These are phyloP conservation scores for Nothomitra cinnamomea DNA, from an alignment of 2,329 filamentous ascomycete species.

Conservation along the genomic window DNA sequence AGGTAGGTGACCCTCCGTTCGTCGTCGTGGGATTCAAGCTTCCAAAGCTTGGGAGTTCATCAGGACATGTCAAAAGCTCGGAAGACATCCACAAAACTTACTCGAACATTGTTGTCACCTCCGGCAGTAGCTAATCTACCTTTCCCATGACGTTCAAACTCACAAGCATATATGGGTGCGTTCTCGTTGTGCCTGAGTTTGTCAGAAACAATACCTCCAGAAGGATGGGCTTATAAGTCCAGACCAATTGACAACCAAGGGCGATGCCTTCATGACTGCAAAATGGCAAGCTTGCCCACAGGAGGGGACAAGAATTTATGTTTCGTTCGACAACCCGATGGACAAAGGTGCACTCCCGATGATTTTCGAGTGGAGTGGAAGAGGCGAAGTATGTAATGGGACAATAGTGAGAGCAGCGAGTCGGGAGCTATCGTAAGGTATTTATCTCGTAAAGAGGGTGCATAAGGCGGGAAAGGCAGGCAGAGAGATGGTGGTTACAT, in stretches of 20 bases:
- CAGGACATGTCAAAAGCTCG: background rate
- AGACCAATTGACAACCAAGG: slow-evolving; percentile 73
- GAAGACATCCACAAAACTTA: slow-evolving; percentile 27
- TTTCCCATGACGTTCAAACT: slow-evolving; percentile 87
- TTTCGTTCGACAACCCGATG: background rate
- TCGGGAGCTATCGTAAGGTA: background rate
- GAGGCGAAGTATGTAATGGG: background rate
- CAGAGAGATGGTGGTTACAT: background rate
- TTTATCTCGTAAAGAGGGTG: background rate
- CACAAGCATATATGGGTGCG: slow-evolving; percentile 88
- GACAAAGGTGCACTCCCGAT: background rate
- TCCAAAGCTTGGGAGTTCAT: slow-evolving; percentile 56
- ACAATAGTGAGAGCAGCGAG: background rate
- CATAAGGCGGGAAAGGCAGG: background rate
- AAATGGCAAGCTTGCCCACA: background rate
- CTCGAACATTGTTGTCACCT: slow-evolving; percentile 90
- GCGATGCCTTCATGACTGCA: slow-evolving; percentile 74
- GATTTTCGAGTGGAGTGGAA: background rate
- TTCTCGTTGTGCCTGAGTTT: slow-evolving; percentile 75
- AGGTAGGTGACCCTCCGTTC: slow-evolving; percentile 83
- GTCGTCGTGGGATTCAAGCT: slow-evolving; percentile 66
- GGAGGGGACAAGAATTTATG: background rate
- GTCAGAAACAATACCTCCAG: background rate
- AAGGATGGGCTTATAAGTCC: background rate
- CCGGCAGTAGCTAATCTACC: slow-evolving; percentile 84